Base-by-base conservation (phyloP, 495 filamentous ascomycete species). In the Choiromyces venosus region DNA sequence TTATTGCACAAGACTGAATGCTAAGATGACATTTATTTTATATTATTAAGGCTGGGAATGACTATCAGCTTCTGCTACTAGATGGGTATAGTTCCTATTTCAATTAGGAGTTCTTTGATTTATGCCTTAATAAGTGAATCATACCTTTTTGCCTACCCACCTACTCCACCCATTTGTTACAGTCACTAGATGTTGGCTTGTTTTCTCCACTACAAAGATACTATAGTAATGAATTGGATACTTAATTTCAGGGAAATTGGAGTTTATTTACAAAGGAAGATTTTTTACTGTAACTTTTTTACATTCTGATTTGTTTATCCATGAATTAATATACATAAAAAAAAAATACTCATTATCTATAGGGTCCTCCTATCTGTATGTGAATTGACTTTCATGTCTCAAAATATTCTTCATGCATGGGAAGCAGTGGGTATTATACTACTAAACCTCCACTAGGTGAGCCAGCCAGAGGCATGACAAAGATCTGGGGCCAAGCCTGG, bases 131-230 rank as follows among this genome's bases (percentile, higher is more conserved):
- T 52, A 52, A 52, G 44, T 2, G 21, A n/a, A 52, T 52, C 1
- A 52, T 52, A 1, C 19, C 44, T n/a, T 52, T 52, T 21, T 52
- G 21, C 19, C 44, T 52, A 0, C 44, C 44, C 0, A 7, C 19
- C 9, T 21, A 52, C n/a, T 52, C 44, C 6, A 52, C 5, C 21
- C 44, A n/a, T 21, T 1, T 52, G 9, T 21, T 52, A 4, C 44
- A 79, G 38, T 44, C 71, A n/a, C 39, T 77, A 6, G 36, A 79
- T 72, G 42, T 79, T 2, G 52, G 65, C 44, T 52, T 52, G 9
- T n/a, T 52, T 52, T 19, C 19, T n/a, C 44, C 44, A n/a, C 44
- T n/a, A 0, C 44, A 52, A 7, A 52, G 44, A 21, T 7, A n/a
- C 40, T 39, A 39, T 44, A 44, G 40, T 21, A 39, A 10, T 39